These are phyloP conservation scores for Geranium brycei DNA, from an alignment of 345 rosid species.

Conservation along the genomic window DNA sequence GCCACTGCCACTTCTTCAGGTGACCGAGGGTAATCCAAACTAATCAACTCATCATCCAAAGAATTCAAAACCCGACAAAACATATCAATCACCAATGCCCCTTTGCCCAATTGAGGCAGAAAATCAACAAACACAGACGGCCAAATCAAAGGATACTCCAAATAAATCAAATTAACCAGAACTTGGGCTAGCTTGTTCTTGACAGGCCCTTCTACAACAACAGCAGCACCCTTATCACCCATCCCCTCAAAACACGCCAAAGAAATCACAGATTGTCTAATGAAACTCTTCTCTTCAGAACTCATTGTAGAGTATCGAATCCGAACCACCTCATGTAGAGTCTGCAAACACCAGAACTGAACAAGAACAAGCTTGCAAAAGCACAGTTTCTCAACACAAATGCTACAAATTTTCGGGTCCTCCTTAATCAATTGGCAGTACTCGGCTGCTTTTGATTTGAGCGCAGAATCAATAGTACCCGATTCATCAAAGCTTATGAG, in stretches of 20 bases:
- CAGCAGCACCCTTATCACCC: conserved; percentile 34
- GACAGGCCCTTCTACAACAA: conserved; percentile 54
- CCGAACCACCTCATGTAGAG: conserved; percentile 55
- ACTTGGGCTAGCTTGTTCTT: conserved; percentile 94
- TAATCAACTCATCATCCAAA: conserved; percentile 78
- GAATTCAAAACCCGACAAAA: conserved; percentile 83
- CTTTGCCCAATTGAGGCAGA: conserved; percentile 50
- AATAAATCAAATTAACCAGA: conserved; percentile 68
- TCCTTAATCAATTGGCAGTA: conserved; percentile 58
- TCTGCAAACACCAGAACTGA: conserved; percentile 95
- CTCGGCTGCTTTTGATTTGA: conserved; percentile 46
- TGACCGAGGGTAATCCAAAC: conserved; percentile 72
- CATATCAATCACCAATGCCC: conserved; percentile 67
- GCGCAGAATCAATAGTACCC: conserved; percentile 37
- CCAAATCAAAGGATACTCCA: conserved; percentile 86
- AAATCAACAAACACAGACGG: conserved; percentile 66
- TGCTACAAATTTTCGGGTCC: conserved; percentile 31
- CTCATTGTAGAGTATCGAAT: conserved; percentile 45
- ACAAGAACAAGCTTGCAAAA: conserved; percentile 52
- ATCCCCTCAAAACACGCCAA: conserved; percentile 49
- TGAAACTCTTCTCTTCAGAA: conserved; percentile 41
- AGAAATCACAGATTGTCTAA: conserved; percentile 55
- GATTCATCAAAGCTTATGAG: conserved; percentile 64
- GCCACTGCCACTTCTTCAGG: conserved; percentile 56
- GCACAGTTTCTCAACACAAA: conserved; percentile 63